phyloP scores from a whole-genome alignment of 2,329 filamentous ascomycete genomes.

The Trichophyton simii region DNA sequence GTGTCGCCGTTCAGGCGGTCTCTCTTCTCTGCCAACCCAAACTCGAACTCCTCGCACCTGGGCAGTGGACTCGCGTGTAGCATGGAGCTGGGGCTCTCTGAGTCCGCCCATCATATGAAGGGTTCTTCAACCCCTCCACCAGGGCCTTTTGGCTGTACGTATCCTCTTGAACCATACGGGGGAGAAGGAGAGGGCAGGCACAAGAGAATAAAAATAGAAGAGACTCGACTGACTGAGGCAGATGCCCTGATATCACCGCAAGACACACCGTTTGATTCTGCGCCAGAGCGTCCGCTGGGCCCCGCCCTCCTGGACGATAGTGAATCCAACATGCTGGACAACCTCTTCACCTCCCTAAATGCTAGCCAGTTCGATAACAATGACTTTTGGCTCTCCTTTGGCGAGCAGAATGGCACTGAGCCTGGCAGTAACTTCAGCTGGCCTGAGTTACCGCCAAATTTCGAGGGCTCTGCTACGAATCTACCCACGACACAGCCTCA shows the following conservation, averaged over 20 bases:
- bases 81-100: slow-evolving; percentile 25
- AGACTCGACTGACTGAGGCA: neutral
- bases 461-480: slow-evolving; percentile 54
- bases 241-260: slow-evolving; percentile 11
- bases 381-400: slow-evolving; percentile 26
- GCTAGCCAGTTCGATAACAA: slow-evolving; percentile 26
- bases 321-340: slow-evolving; percentile 43
- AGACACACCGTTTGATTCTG: slow-evolving; percentile 33
- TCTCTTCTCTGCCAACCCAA: neutral
- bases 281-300: slow-evolving; percentile 53
- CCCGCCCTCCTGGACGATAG: slow-evolving; percentile 51
- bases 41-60: neutral
- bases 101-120: slow-evolving; percentile 34
- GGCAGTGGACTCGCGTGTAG: neutral
- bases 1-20: neutral
- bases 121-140: slow-evolving; percentile 37
- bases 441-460: slow-evolving; percentile 48
- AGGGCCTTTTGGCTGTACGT: slow-evolving; percentile 54
- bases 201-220: neutral
- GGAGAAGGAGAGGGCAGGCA: neutral
- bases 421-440: slow-evolving; percentile 22
- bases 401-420: slow-evolving; percentile 11
- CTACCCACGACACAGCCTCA: slow-evolving; percentile 36
- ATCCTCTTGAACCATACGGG: neutral
- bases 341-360: slow-evolving; percentile 33